A percentile compares a stretch with the other conserved stretches of the same genome.
These are phyloP conservation scores for Tetrapisispora phaffii DNA, from an alignment of 805 yeast genomes.

Conservation along the genomic window DNA sequence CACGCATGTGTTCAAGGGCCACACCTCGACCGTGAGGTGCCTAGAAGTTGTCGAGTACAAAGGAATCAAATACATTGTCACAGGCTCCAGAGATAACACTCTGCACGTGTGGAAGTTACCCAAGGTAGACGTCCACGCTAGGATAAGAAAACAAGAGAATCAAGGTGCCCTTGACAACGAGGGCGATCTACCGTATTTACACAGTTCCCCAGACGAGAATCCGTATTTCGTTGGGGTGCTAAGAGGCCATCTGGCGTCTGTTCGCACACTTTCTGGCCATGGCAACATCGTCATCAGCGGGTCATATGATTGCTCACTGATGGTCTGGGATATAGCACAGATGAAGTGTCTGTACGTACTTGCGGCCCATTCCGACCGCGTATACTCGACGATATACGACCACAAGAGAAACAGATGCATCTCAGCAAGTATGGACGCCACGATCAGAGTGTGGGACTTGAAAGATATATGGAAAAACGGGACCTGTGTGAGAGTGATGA, in stretches of 20 bases:
- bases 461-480: constrained; percentile 53
- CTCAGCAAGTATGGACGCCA: constrained; percentile 85
- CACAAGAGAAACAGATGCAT: constrained; percentile 67
- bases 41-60: constrained; percentile 69
- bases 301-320: constrained; percentile 77
- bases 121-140: constrained; percentile 24
- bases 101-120: constrained; percentile 81
- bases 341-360: constrained; percentile 65
- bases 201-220: constrained; percentile 31
- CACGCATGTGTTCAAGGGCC: constrained; percentile 86
- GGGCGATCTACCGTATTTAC: constrained; percentile 38
- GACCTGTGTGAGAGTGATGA: constrained; percentile 16
- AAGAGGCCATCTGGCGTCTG: constrained; percentile 72
- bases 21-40: constrained; percentile 87
- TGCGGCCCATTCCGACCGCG: constrained; percentile 76
- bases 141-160: constrained; percentile 20
- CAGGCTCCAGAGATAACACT: constrained; percentile 73
- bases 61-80: constrained; percentile 61
- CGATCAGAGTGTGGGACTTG: constrained; percentile 84
- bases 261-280: constrained; percentile 77
- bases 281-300: constrained; percentile 82
- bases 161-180: constrained; percentile 45
- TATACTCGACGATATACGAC: constrained; percentile 79
- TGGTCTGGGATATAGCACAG: constrained; percentile 84
- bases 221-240: constrained; percentile 63